Conservation (phyloP, 371 early-diverging fungal genomes). For the Phascolomyces articulosus region DNA sequence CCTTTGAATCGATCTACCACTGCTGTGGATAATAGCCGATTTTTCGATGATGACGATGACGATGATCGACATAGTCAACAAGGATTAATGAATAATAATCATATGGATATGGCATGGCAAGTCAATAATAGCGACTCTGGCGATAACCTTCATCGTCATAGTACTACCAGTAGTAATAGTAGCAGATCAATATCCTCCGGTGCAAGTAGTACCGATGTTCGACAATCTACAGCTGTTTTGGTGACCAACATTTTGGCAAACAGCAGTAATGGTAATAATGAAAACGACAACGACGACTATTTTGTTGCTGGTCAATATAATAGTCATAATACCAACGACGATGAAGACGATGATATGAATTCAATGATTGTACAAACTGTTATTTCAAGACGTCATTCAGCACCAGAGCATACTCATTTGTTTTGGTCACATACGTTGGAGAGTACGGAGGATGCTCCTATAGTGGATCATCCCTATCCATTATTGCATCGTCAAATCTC, state of each 20-base stretch:
- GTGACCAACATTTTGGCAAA: conserved; percentile 1
- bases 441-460: background rate
- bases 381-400: background rate
- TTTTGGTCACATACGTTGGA: background rate
- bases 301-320: too few species aligned
- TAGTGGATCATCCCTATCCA: background rate
- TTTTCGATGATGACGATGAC: background rate
- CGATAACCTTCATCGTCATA: background rate
- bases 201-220: background rate
- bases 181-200: background rate
- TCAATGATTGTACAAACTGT: background rate
- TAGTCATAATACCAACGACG: background rate
- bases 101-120: conserved; percentile 2
- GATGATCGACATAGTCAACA: background rate
- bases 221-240: background rate
- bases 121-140: background rate
- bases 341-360: conserved; percentile 1
- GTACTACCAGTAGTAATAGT: background rate
- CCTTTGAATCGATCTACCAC: background rate
- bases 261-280: background rate
- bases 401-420: background rate
- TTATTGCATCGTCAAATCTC: background rate
- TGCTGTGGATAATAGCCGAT: background rate
- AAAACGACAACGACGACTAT: background rate
- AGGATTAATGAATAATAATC: conserved; percentile 4